Evolutionary conservation across 805 yeast species (phyloP), one percentile per base, ranked within the genome.

Genomic region (Saccharomycopsis vini): DNA sequence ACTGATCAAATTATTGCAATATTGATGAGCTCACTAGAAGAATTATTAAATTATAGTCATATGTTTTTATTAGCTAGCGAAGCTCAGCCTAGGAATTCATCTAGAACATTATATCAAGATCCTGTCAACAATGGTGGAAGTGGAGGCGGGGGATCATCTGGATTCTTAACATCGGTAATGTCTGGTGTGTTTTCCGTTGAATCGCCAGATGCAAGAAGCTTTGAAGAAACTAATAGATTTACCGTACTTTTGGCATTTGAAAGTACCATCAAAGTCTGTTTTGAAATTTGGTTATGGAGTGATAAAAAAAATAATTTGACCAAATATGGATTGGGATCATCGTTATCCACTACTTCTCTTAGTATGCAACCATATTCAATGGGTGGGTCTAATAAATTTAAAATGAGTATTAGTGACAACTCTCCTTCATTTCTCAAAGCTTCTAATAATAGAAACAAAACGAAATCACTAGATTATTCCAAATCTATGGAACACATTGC

Each of bases 161-260:
- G 56, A 2, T 52, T 52, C 29, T 66, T 62, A 39, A 81, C 81
- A 0, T 72, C 73, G 43, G 81, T 79, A 20, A 81, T 84, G 43
- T 83, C 81, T 50, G 92, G 92, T 1, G 94, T 84, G 0, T 81
- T 84, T 55, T 81, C 75, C 44, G 74, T 78, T 12, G 94, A 84
- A 50, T 68, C 84, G 1, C 82, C 81, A 1, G 65, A 68, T 16
- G 53, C 60, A 12, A 42, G 73, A 42, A 62, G 72, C 16, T 69
- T 73, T 12, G 75, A 71, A 24, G 73, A 71, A 36, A 72, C 68
- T 44, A 77, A 76, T 49, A 61, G 79, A 18, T 66, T 72, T 47
- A 68, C 79, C 1, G 68, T 84, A 4, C 60, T 81, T n/a, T 63
- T 75, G 37, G 72, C 88, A 4, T 73, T 86, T 56, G 79, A 76